Conservation (phyloP, 805 yeast species). For the Candida nemodendra region DNA sequence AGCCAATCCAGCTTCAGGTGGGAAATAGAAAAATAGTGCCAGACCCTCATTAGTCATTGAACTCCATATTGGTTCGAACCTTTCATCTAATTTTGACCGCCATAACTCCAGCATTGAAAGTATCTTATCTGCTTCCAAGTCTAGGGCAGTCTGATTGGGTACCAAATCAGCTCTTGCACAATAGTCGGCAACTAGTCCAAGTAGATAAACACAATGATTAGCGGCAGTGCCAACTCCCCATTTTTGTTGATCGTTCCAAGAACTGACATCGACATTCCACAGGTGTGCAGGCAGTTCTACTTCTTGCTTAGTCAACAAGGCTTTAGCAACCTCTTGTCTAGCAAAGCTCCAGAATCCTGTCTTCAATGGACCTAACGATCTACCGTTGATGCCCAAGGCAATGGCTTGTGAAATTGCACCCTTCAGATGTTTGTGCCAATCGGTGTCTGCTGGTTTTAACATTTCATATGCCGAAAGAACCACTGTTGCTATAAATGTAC, state of each 20-base stretch:
- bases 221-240: conserved; percentile 11
- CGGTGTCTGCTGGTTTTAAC: conserved; percentile 13
- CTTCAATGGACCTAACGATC: conserved; percentile 6
- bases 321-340: conserved; percentile 9
- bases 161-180: conserved; percentile 1
- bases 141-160: not conserved
- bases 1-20: conserved; percentile 13
- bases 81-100: conserved; percentile 9
- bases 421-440: conserved; percentile 14
- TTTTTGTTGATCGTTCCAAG: conserved; percentile 3
- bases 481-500: conserved; percentile 11
- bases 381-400: conserved; percentile 4
- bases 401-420: conserved; percentile 14
- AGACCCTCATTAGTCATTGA: conserved; percentile 6
- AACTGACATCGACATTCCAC: conserved; percentile 4
- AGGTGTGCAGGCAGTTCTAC: conserved; percentile 4
- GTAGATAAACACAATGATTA: conserved; percentile 7
- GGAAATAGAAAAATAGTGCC: conserved; percentile 6
- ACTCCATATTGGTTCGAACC: conserved; percentile 11
- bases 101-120: conserved; percentile 6
- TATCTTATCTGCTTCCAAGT: conserved; percentile 6
- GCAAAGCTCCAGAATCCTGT: conserved; percentile 15
- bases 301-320: conserved; percentile 3
- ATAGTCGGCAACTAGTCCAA: conserved; percentile 10
- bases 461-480: conserved; percentile 14